These are phyloP conservation scores for Oryza australiensis DNA, from an alignment of 176 grass and related monocot species.

Conservation along the genomic window DNA sequence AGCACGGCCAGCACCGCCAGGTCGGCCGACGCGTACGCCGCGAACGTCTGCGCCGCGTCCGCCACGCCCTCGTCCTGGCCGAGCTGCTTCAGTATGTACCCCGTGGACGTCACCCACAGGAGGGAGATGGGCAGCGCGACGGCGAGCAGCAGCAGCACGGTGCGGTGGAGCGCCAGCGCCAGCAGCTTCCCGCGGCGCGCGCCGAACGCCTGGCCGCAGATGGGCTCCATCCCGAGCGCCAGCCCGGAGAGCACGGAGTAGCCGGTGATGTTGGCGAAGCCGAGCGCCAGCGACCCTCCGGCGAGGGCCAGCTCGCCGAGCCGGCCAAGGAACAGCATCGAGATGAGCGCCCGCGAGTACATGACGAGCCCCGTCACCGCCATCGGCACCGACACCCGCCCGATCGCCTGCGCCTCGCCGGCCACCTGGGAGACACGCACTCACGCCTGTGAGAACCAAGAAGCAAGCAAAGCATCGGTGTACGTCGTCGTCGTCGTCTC, in stretches of 20 bases:
- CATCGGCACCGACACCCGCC: conserved; percentile 72
- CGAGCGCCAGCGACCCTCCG: conserved; percentile 75
- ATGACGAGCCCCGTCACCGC: conserved; percentile 84
- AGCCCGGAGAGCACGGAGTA: conserved; percentile 90
- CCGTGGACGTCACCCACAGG: conserved; percentile 57
- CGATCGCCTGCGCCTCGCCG: conserved; percentile 75
- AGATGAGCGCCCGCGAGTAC: conserved; percentile 88
- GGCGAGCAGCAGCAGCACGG: conserved; percentile 72
- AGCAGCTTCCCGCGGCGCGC: conserved; percentile 65
- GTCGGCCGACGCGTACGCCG: conserved; percentile 62
- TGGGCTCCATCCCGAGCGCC: conserved; percentile 95
- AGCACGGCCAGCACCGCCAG: conserved; percentile 77
- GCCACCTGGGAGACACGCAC: conserved; percentile 51
- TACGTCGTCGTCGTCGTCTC: not conserved
- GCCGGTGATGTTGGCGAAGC: conserved; percentile 96
- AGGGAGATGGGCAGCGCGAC: conserved; percentile 66
- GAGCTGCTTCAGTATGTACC: conserved; percentile 44
- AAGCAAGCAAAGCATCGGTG: no score
- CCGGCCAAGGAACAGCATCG: conserved; percentile 86
- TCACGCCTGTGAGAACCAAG: conserved; percentile 1
- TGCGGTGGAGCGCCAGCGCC: conserved; percentile 79
- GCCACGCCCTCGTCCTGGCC: conserved; percentile 76
- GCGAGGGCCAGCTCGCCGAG: conserved; percentile 84
- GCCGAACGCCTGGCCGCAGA: conserved; percentile 94
- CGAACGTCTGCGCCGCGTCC: conserved; percentile 65